Evolutionary conservation across 139 green algal genomes (phyloP).

Genomic region (Picochlorum sp.): DNA sequence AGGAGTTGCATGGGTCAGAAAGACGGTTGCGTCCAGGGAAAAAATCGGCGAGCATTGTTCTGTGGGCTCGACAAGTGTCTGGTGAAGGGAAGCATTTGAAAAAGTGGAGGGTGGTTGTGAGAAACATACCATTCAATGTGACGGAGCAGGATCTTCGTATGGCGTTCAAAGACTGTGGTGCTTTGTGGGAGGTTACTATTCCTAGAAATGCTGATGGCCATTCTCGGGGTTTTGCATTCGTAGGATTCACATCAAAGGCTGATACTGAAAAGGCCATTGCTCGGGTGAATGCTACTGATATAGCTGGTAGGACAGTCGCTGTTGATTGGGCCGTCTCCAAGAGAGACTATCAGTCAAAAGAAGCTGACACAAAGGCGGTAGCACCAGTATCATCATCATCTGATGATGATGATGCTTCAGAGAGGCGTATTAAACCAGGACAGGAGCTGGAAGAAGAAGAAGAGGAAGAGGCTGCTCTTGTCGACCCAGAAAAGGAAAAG

Average conservation of each 20-base stretch:
- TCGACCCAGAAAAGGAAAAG: slow-evolving; percentile 28
- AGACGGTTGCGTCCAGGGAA: not conserved
- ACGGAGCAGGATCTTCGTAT: slow-evolving; percentile 43
- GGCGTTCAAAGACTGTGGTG: slow-evolving; percentile 39
- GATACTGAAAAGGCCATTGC: slow-evolving; percentile 70
- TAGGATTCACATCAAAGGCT: slow-evolving; percentile 58
- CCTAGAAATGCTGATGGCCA: slow-evolving; percentile 46
- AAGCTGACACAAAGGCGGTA: not conserved
- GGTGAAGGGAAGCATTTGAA: slow-evolving; percentile 80
- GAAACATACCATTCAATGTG: slow-evolving; percentile 80
- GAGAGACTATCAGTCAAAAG: slow-evolving; percentile 34
- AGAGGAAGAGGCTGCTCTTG: not conserved
- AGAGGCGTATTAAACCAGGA: not conserved
- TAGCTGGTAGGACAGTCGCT: slow-evolving; percentile 61
- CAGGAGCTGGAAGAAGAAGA: slow-evolving; percentile 16
- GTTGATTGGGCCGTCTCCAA: slow-evolving; percentile 90
- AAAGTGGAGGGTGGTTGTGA: slow-evolving; percentile 82
- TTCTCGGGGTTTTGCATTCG: slow-evolving; percentile 82
- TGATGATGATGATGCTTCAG: not conserved
- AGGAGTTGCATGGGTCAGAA: slow-evolving; percentile 51
- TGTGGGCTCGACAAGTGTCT: slow-evolving; percentile 53
- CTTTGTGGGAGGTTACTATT: slow-evolving; percentile 70
- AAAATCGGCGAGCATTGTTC: no score
- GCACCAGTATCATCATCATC: not conserved
- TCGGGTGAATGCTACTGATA: slow-evolving; percentile 59